A percentile compares a stretch with the other conserved stretches of the same genome.
phyloP scores from a whole-genome alignment of 73 alveolate species.

The Paraurostyla sp. region DNA sequence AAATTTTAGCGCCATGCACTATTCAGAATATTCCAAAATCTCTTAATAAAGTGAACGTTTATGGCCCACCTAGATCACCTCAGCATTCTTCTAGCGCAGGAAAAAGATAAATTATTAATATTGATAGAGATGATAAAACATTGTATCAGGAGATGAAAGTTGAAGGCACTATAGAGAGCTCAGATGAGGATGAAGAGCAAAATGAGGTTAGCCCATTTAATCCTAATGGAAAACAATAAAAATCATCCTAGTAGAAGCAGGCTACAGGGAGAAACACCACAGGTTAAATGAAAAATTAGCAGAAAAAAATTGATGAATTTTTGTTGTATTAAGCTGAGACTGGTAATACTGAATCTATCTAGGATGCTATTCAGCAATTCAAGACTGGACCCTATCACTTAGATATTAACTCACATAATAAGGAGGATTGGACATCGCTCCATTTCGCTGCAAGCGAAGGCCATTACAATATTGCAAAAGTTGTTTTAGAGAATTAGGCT shows the following conservation, averaged over 20 bases:
- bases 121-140: background rate
- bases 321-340: conserved; percentile 50
- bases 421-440: conserved; percentile 95
- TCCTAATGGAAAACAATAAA: too few relatives aligned
- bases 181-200: background rate
- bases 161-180: conserved; percentile 32
- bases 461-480: conserved; percentile 77
- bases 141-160: conserved; percentile 26
- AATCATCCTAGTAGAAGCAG: too few relatives aligned
- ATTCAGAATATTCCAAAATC: conserved; percentile 48
- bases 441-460: conserved; percentile 98
- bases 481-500: conserved; percentile 74
- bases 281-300: background rate
- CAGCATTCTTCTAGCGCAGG: background rate
- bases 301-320: background rate
- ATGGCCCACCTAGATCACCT: background rate
- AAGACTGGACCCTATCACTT: conserved; percentile 6
- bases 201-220: too few relatives aligned
- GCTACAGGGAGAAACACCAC: too few relatives aligned
- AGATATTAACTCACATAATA: conserved; percentile 85
- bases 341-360: conserved; percentile 50
- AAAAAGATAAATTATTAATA: background rate
- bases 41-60: conserved; percentile 34
- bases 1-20: conserved; percentile 20
- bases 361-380: conserved; percentile 19